Percentiles rank a stretch among this genome's conserved stretches.
phyloP scores from a whole-genome alignment of 257 asterid species.

The Mentha longifolia region DNA sequence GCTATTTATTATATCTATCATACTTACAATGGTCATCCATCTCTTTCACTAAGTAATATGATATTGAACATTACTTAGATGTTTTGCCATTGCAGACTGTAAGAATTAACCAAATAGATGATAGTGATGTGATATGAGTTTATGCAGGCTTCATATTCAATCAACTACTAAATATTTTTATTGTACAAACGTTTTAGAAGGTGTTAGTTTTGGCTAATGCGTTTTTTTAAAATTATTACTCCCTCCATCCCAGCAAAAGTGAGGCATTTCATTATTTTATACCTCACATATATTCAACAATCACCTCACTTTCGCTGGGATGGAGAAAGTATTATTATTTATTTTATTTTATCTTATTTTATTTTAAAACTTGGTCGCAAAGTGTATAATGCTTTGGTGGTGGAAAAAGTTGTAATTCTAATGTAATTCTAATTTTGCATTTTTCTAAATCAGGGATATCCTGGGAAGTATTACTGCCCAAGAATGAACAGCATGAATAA shows the following conservation, averaged over 20 bases:
- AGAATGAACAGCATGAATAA: conserved; percentile 99
- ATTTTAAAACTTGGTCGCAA: not conserved
- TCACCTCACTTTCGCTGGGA: too few relatives aligned
- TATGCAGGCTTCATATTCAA: not conserved
- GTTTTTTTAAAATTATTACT: too few relatives aligned
- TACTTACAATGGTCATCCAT: too few relatives aligned
- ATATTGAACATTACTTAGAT: not conserved
- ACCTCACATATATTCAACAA: too few relatives aligned
- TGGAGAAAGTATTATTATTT: not conserved
- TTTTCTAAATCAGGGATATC: conserved; percentile 79
- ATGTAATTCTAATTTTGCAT: conserved; percentile 8
- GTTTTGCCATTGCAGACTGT: not conserved
- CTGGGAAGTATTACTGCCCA: conserved; percentile 98
- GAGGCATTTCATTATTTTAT: too few relatives aligned
- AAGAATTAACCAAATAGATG: not conserved
- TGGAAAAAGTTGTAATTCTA: conserved; percentile 7
- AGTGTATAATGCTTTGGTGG: conserved; percentile 24
- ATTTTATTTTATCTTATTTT: conserved; percentile 19
- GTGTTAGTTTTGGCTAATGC: conserved; percentile 16
- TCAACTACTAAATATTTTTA: not conserved
- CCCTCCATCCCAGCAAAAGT: too few relatives aligned
- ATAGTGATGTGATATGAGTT: not conserved
- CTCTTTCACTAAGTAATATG: not conserved
- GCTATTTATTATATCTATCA: too few relatives aligned
- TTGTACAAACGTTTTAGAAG: not conserved